A percentile compares a stretch with the other conserved stretches of the same genome.
Conservation (phyloP, 805 yeast genomes). For the Yueomyces sp. region DNA sequence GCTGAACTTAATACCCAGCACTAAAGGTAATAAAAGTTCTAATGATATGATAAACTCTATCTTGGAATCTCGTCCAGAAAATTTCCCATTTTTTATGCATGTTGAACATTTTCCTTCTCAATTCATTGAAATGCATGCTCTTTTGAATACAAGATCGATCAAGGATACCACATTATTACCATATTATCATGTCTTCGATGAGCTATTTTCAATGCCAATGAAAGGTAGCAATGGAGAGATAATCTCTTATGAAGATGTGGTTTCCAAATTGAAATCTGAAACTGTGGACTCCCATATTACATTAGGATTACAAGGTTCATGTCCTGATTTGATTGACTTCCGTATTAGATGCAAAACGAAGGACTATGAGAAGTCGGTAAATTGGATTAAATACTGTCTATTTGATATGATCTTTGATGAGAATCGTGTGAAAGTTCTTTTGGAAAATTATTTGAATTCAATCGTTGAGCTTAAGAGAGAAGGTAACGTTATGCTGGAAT, state of each 20-base stretch:
- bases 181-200: slow-evolving; percentile 50
- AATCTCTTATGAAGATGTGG: slow-evolving; percentile 64
- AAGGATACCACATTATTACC: slow-evolving; percentile 37
- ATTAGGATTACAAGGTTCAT: slow-evolving; percentile 43
- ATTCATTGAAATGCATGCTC: slow-evolving; percentile 55
- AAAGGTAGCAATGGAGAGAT: slow-evolving; percentile 43
- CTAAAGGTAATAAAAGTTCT: slow-evolving; percentile 23
- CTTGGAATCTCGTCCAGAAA: slow-evolving; percentile 25
- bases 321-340: slow-evolving; percentile 54
- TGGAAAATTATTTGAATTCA: slow-evolving; percentile 28
- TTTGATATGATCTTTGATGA: slow-evolving; percentile 60
- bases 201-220: slow-evolving; percentile 63
- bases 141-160: slow-evolving; percentile 44
- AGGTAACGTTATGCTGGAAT: slow-evolving; percentile 43
- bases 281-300: slow-evolving; percentile 46
- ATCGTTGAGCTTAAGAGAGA: slow-evolving; percentile 27
- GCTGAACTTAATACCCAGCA: slow-evolving; percentile 42
- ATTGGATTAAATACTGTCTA: slow-evolving; percentile 61
- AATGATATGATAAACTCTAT: slow-evolving; percentile 18
- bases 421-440: slow-evolving; percentile 49
- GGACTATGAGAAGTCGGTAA: slow-evolving; percentile 55
- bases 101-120: slow-evolving; percentile 70
- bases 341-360: slow-evolving; percentile 45
- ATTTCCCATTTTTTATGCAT: slow-evolving; percentile 58
- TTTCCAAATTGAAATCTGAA: slow-evolving; percentile 57